A percentile compares a stretch with the other conserved stretches of the same genome.
These are phyloP conservation scores for Multifurca ochricompacta DNA, from an alignment of 768 basidiomycete genomes.

Conservation along the genomic window DNA sequence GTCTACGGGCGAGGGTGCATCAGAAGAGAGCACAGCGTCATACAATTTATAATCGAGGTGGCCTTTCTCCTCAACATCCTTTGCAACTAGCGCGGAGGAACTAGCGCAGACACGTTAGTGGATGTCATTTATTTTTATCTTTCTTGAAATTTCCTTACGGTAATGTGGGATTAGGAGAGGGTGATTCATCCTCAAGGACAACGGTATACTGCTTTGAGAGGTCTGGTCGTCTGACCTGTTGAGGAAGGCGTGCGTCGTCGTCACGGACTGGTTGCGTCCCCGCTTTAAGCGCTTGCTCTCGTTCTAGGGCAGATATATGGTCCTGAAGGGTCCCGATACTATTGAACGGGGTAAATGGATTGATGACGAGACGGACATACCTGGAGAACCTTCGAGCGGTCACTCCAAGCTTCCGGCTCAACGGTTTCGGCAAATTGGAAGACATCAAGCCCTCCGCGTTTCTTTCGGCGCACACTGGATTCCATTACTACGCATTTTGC, in stretches of 20 bases:
- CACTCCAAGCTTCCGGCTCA: constrained; percentile 60
- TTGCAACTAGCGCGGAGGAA: constrained; percentile 47
- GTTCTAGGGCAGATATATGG: constrained; percentile 24
- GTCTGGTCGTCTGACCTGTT: constrained; percentile 13
- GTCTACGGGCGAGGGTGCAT: constrained; percentile 28
- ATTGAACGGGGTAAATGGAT: neutral
- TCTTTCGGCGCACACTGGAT: constrained; percentile 47
- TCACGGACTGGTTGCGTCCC: neutral
- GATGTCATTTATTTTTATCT: neutral
- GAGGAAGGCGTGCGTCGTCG: neutral
- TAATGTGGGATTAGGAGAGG: constrained; percentile 12
- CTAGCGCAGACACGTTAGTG: constrained; percentile 28
- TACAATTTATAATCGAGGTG: constrained; percentile 54
- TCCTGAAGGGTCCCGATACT: constrained; percentile 13
- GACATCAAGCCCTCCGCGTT: constrained; percentile 46
- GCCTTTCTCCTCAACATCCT: constrained; percentile 32
- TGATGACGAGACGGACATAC: constrained; percentile 32
- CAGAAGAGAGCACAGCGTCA: constrained; percentile 44
- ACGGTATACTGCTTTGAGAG: constrained; percentile 17
- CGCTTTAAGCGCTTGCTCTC: constrained; percentile 15
- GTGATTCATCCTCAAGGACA: constrained; percentile 5
- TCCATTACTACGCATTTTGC: constrained; percentile 46
- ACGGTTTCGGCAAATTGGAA: constrained; percentile 81
- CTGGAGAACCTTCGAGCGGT: constrained; percentile 55
- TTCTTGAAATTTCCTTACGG: constrained; percentile 22